These are phyloP conservation scores for Gleditsia sinensis DNA, from an alignment of 306 rosid species.

Conservation along the genomic window DNA sequence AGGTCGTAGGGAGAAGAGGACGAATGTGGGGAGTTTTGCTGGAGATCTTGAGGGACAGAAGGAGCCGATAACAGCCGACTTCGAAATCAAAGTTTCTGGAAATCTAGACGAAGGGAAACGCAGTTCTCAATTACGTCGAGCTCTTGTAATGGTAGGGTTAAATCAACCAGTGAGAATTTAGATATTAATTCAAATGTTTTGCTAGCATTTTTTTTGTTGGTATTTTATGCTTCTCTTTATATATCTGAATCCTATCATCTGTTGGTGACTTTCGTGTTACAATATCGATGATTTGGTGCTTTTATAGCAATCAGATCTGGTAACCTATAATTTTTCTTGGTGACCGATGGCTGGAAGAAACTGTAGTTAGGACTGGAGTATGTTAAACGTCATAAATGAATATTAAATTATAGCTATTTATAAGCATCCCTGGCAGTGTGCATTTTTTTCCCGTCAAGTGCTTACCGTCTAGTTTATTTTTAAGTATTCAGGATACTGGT, in stretches of 20 bases:
- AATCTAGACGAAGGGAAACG: constrained; percentile 39
- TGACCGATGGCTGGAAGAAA: background rate
- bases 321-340: background rate
- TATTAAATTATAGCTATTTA: background rate
- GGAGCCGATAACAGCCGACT: constrained; percentile 18
- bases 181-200: background rate
- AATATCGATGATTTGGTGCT: background rate
- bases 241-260: constrained; percentile 9
- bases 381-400: background rate
- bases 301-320: background rate
- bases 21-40: constrained; percentile 29
- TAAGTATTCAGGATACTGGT: background rate
- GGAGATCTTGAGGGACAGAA: constrained; percentile 51
- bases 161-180: background rate
- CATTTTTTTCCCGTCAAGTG: background rate
- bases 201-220: background rate
- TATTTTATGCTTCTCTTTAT: background rate
- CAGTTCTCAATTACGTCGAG: constrained; percentile 42
- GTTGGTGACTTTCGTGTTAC: background rate
- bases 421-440: background rate
- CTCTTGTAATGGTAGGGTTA: constrained; percentile 58
- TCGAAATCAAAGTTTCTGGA: constrained; percentile 36
- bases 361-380: background rate
- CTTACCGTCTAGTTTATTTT: background rate
- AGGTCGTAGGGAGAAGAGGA: constrained; percentile 34